A percentile compares a stretch with the other conserved stretches of the same genome.
These are phyloP conservation scores for Trichoderma brevicompactum DNA, from an alignment of 2,329 filamentous ascomycete species.

Conservation along the genomic window DNA sequence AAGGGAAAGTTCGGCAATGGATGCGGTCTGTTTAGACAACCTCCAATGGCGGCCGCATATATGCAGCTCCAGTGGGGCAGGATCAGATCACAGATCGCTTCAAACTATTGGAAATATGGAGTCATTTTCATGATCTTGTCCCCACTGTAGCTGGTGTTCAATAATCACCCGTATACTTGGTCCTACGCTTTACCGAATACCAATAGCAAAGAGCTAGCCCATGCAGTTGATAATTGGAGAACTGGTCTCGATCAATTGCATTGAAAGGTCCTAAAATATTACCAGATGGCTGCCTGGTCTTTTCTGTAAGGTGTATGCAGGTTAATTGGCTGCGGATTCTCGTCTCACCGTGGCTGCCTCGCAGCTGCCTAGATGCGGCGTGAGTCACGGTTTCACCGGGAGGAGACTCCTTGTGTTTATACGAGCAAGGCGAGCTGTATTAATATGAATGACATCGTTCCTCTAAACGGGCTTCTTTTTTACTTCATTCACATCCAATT, in stretches of 20 bases:
- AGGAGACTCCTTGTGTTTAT: not conserved
- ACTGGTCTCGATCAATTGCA: not conserved
- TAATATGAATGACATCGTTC: slow-evolving; percentile 5
- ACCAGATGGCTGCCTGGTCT: slow-evolving; percentile 19
- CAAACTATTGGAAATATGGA: not conserved
- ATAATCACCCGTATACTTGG: not conserved
- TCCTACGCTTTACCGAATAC: slow-evolving; percentile 2
- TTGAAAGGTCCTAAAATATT: slow-evolving; percentile 22
- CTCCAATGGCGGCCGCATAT: not conserved
- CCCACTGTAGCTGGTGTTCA: not conserved
- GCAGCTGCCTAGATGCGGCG: slow-evolving; percentile 21
- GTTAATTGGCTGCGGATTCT: slow-evolving; percentile 8
- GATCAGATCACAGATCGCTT: not conserved
- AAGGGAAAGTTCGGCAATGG: too few relatives aligned
- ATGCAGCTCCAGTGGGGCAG: not conserved
- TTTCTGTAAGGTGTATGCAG: slow-evolving; percentile 12
- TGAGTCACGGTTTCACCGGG: slow-evolving; percentile 19
- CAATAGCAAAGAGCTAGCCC: not conserved
- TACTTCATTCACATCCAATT: not conserved
- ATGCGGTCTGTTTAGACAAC: not conserved
- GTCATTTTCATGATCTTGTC: not conserved
- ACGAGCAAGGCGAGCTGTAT: not conserved
- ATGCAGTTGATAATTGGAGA: not conserved
- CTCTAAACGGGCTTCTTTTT: not conserved
- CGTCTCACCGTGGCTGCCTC: slow-evolving; percentile 24